A percentile compares a stretch with the other conserved stretches of the same genome.
These are phyloP conservation scores for Zymoseptoria tritici DNA, from an alignment of 2,329 filamentous ascomycete genomes.

Conservation along the genomic window DNA sequence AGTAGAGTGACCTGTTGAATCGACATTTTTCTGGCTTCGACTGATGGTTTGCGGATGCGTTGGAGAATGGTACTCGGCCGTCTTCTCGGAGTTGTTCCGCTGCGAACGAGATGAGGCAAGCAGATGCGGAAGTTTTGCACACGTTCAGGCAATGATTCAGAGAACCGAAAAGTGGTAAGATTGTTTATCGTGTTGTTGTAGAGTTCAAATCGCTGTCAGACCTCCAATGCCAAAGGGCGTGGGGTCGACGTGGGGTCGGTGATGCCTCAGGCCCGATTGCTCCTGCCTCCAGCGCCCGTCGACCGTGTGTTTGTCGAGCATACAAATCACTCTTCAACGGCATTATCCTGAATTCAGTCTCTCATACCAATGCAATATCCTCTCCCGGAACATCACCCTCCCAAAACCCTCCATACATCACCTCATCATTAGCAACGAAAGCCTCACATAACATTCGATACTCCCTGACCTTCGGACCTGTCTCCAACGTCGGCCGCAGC, in stretches of 20 bases:
- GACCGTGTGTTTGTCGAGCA: not conserved
- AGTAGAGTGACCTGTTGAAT: constrained; percentile 40
- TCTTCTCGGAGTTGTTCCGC: not conserved
- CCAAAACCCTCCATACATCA: not conserved
- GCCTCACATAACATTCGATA: constrained; percentile 10
- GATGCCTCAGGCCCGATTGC: not conserved
- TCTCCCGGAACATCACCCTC: not conserved
- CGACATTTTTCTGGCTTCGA: constrained; percentile 6
- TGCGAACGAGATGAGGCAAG: too few species aligned
- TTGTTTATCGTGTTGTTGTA: not conserved
- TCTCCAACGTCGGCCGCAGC: constrained; percentile 6
- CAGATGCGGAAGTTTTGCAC: too few species aligned
- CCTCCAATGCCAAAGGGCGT: not conserved
- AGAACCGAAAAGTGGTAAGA: not conserved
- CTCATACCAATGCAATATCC: not conserved
- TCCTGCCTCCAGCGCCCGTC: not conserved
- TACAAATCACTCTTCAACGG: not conserved
- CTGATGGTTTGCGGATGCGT: not conserved
- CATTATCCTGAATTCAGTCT: not conserved
- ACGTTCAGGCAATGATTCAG: not conserved
- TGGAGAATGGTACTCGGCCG: not conserved
- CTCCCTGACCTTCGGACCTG: constrained; percentile 2
- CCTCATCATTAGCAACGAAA: constrained; percentile 8
- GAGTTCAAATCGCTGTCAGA: too few species aligned
- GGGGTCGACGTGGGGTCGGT: not conserved